phyloP scores from a whole-genome alignment of 768 basidiomycete genomes.

The Termitomyces eurrhizus region DNA sequence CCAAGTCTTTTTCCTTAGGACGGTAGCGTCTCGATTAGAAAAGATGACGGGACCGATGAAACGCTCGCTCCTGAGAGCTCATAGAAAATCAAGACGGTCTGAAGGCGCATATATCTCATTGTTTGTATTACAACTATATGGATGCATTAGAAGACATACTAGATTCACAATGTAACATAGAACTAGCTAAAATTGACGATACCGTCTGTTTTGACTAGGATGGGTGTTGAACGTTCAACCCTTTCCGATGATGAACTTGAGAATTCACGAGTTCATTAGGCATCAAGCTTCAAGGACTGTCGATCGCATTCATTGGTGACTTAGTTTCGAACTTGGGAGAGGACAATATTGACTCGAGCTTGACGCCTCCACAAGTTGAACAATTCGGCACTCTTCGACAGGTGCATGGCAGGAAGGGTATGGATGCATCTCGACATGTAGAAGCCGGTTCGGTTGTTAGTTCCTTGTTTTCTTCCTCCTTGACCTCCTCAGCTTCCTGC shows the following conservation, averaged over 20 bases:
- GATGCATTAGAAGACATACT: background rate
- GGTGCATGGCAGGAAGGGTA: background rate
- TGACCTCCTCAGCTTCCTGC: background rate
- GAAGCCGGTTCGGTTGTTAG: background rate
- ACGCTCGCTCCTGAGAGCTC: slow-evolving; percentile 18
- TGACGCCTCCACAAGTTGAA: slow-evolving; percentile 3
- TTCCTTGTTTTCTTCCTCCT: slow-evolving; percentile 10
- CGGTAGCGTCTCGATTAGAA: slow-evolving; percentile 65
- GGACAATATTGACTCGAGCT: background rate
- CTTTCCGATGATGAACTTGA: background rate
- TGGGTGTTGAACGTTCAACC: background rate
- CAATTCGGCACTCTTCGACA: background rate
- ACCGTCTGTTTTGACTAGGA: background rate
- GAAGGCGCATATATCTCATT: background rate
- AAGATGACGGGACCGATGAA: slow-evolving; percentile 45
- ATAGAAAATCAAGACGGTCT: background rate
- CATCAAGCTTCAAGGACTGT: background rate
- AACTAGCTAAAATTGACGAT: background rate
- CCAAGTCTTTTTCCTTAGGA: slow-evolving; percentile 36
- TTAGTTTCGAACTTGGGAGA: background rate
- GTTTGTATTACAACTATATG: background rate
- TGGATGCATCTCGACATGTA: background rate
- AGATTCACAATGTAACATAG: background rate
- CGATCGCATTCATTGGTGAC: background rate
- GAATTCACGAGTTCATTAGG: background rate